Evolutionary conservation across 1,139 yeast genomes (phyloP), one percentile per base, ranked within the genome.

Genomic region (Candida sp.): DNA sequence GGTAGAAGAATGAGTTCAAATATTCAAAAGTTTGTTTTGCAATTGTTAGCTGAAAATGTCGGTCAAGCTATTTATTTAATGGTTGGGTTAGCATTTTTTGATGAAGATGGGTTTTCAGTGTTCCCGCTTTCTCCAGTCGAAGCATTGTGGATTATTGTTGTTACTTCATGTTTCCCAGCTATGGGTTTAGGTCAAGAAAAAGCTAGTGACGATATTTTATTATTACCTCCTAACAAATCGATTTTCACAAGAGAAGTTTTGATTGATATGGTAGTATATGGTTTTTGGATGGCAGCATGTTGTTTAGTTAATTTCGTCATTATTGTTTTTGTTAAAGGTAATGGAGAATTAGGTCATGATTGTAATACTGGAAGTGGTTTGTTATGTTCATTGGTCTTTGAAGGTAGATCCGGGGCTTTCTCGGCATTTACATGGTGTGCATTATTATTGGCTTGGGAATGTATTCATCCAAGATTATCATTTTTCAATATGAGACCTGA

Each of bases 391-490:
- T 64, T 70, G 49, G 95, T 87, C 8, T 86, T 81, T 68, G 71
- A 79, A 52, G 87, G 88, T 2, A 79, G 96, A 55, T 80, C 95
- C 1, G 77, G 84, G 2, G 76, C 89, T 0, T 87, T 87, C 66
- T 84, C 84, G 4, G 79, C 83, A 5, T 82, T 87, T 84, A 87
- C 95, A 1, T 87, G 95, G 95, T 78, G 90, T 63, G 82, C 90
- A 5, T 73, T 87, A 47, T 61, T 87, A 23, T 68, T 86, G 43
- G 95, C 95, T 1, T 87, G 95, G 93, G 95, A 87, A 62, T 87
- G 87, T 52, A 74, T 85, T 44, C 89, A 86, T 57, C 69, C 84
- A 65, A 70, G 82, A 49, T 72, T 82, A 52, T 85, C 93, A 1
- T 69, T 87, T 50, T 84, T 86, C 61, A 67, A 70, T 41, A 82